Base-by-base conservation (phyloP, 225 moss, liverwort and hornwort species). In the Ulota crispa region DNA sequence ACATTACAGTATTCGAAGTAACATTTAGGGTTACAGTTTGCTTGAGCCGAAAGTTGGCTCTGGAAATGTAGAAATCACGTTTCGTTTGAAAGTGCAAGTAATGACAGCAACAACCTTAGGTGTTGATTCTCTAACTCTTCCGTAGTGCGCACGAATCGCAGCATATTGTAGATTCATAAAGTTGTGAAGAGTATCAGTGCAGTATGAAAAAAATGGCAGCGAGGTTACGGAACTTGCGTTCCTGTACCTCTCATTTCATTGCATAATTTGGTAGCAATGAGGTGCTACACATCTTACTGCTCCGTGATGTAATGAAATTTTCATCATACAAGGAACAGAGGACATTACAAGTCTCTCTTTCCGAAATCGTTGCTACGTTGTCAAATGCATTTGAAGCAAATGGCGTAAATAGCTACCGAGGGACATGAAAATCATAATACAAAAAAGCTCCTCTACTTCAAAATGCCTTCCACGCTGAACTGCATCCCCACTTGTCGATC, bases 401-500 rank as follows among this genome's bases (percentile, higher is more conserved):
- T 45, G 70, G 30, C 47, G 79, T 34, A 7, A 28, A n/a, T 45
- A 19, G 41, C 77, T 77, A 85, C 36, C 23, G 23, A 16, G 41
- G 69, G 2, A 47, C 45, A 50, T 16, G 28, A 54, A 54, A 60
- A 43, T n/a, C 73, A 55, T 18, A 45, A 31, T 76, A 64, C 7
- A n/a, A 64, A 72, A 63, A 68, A 56, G 27, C 73, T 82, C 68
- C 76, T 34, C 60, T 47, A 64, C 36, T 64, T 24, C 14, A n/a
- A n/a, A 69, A 64, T 59, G 68, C 59, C 39, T 15, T 56, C 75
- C 70, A 52, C 37, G 23, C 75, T 37, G 74, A 71, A 39, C 60
- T 75, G 52, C 74, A 64, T 66, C 71, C 23, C 76, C 61, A 78
- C 32, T 69, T 70, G 55, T 57, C 39, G 30, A 24, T 37, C 26